Evolutionary conservation across 1,139 yeast species (phyloP), one percentile per base, ranked within the genome.

Genomic region (Sugiyamaella paludigena): DNA sequence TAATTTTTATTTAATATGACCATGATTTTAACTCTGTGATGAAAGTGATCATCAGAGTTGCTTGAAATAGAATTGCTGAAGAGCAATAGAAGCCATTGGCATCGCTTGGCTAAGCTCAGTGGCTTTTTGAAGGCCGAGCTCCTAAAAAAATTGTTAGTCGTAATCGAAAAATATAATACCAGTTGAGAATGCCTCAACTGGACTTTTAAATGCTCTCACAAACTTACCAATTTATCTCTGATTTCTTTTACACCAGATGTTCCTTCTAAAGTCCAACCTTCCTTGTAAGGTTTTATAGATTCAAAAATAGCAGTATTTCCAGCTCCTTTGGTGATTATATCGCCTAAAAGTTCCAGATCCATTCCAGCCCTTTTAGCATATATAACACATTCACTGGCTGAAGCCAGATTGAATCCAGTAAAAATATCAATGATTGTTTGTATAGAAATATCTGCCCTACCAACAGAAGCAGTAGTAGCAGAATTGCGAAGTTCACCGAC

Each of bases 11-110:
- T 30, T 30, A n/a, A 33, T 13, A 10, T 11, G 11, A 13, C 15
- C 13, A 11, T 19, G 15, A 8, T 10, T 33, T 33, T 11, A 33
- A 9, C n/a, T 13, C 19, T 16, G 3, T 11, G 15, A 16, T 35
- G 10, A 19, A 10, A 11, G 2, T 15, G 4, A 33, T n/a, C 8
- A 7, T 16, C 28, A 35, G 30, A 42, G 29, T n/a, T 36, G 35
- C 34, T 42, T 40, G 28, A 47, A 36, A 37, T 47, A 47, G 24
- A 32, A 47, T 27, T 47, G 50, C 30, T 47, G 50, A 6, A 47
- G 40, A 37, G 50, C 50, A 13, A 43, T 43, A 24, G 46, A 26
- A n/a, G 47, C 46, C 50, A 47, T 47, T 36, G 50, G 50, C 50
- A 47, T 9, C 4, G 50, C 47, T 28, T 47, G 50, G 32, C 40